Evolutionary conservation across 2,329 filamentous ascomycete species (phyloP).

Genomic region (Talaromyces sp.): DNA sequence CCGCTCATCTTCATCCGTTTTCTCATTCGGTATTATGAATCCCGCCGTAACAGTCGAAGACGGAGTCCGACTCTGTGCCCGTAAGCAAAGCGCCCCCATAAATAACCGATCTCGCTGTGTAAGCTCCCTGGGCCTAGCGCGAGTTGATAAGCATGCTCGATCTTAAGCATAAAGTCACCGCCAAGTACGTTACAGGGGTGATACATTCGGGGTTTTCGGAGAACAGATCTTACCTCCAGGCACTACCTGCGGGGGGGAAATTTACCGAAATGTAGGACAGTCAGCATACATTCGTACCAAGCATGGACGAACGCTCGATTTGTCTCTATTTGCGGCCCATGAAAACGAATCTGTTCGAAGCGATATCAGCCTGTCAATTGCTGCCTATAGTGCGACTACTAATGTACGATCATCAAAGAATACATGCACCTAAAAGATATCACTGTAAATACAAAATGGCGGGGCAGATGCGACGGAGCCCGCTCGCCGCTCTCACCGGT

Average conservation of each 20-base stretch:
- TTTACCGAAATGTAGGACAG: background rate
- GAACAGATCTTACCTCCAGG: background rate
- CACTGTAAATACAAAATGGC: background rate
- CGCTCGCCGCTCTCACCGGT: background rate
- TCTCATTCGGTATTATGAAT: background rate
- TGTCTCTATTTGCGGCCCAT: background rate
- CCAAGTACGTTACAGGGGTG: background rate
- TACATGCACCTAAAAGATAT: background rate
- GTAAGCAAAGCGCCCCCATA: background rate
- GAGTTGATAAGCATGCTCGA: slow-evolving; percentile 4
- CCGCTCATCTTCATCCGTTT: background rate
- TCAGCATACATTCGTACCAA: background rate
- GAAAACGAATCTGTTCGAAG: background rate
- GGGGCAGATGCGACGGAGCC: background rate
- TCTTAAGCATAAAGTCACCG: background rate
- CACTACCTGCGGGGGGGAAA: background rate
- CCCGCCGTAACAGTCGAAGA: background rate
- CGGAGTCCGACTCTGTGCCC: background rate
- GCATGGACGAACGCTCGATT: background rate
- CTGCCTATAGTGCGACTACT: background rate
- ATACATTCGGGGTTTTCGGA: background rate
- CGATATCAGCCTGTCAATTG: background rate
- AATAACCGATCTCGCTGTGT: background rate
- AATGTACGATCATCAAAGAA: background rate
- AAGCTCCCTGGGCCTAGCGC: background rate